Evolutionary conservation across 1,284 basidiomycete genomes (phyloP).

Genomic region (Veloboletus limbatus): DNA sequence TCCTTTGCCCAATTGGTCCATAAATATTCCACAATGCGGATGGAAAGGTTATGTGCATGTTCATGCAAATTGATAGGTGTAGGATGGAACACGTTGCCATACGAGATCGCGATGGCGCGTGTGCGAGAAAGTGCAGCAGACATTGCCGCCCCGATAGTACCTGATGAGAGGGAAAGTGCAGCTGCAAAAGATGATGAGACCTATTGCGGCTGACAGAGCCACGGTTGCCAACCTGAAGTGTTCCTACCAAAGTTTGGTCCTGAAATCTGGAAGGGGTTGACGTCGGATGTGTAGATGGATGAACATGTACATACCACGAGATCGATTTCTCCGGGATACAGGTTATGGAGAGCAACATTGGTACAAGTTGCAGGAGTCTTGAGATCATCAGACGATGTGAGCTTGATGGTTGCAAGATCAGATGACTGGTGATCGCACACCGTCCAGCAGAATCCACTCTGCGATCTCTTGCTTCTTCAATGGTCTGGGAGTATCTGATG

Average conservation of each 20-base stretch:
- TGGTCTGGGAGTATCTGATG: slow-evolving; percentile 56
- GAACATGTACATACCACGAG: slow-evolving; percentile 57
- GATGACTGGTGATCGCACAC: slow-evolving; percentile 46
- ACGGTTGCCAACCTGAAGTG: slow-evolving; percentile 55
- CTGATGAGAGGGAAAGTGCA: slow-evolving; percentile 84
- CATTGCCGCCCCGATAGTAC: slow-evolving; percentile 87
- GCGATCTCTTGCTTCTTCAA: slow-evolving; percentile 73
- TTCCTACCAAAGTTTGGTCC: slow-evolving; percentile 81
- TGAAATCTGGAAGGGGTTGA: slow-evolving; percentile 50
- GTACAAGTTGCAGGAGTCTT: slow-evolving; percentile 90
- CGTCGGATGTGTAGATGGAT: background rate
- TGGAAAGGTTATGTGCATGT: slow-evolving; percentile 68
- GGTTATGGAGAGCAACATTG: slow-evolving; percentile 85
- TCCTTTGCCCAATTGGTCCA: slow-evolving; percentile 82
- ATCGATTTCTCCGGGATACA: slow-evolving; percentile 83
- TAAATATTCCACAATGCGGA: slow-evolving; percentile 67
- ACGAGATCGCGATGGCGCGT: slow-evolving; percentile 78
- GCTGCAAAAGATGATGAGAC: slow-evolving; percentile 43
- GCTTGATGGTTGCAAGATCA: slow-evolving; percentile 3
- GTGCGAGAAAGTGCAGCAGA: slow-evolving; percentile 71
- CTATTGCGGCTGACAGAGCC: background rate
- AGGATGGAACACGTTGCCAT: slow-evolving; percentile 76
- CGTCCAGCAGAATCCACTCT: slow-evolving; percentile 88
- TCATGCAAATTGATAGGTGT: slow-evolving; percentile 58
- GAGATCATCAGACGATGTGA: slow-evolving; percentile 8